These are phyloP conservation scores for Rosa lucieae DNA, from an alignment of 306 rosid species.

Conservation along the genomic window DNA sequence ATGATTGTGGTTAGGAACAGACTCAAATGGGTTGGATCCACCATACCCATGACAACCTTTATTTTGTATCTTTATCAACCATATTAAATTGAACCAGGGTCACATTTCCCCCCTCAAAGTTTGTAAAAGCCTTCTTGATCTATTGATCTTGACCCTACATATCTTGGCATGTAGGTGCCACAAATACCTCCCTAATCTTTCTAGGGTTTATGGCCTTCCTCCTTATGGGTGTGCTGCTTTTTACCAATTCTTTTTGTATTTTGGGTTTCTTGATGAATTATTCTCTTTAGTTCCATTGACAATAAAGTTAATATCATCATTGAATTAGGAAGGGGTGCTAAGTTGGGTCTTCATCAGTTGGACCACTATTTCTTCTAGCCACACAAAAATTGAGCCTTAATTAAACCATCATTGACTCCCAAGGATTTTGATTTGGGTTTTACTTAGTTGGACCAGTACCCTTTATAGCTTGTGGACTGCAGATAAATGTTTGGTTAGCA, in stretches of 20 bases:
- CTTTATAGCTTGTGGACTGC: slow-evolving; percentile 2
- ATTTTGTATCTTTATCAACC: slow-evolving; percentile 32
- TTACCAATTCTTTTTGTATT: background rate
- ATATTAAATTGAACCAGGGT: slow-evolving; percentile 24
- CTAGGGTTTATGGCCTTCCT: slow-evolving; percentile 6
- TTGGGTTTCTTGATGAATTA: slow-evolving; percentile 12
- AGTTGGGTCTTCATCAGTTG: slow-evolving; percentile 27
- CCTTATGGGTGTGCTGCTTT: background rate
- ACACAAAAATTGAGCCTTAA: background rate
- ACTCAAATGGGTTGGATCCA: slow-evolving; percentile 66
- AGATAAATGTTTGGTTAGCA: background rate
- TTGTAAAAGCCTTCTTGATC: slow-evolving; percentile 32
- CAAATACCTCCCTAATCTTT: slow-evolving; percentile 23
- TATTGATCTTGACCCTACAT: slow-evolving; percentile 38
- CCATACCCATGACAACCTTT: slow-evolving; percentile 26
- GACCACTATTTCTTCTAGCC: slow-evolving; percentile 28
- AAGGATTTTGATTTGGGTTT: slow-evolving; percentile 24
- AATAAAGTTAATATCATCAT: slow-evolving; percentile 24
- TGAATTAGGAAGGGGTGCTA: slow-evolving; percentile 36
- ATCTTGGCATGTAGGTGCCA: slow-evolving; percentile 46
- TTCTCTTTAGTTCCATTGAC: slow-evolving; percentile 1
- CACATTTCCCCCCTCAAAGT: slow-evolving; percentile 43
- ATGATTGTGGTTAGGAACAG: slow-evolving; percentile 46
- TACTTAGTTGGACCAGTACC: slow-evolving; percentile 40
- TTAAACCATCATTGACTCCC: slow-evolving; percentile 18